Conservation (phyloP, 2,329 filamentous ascomycete genomes). For the Triangularia verruculosa region DNA sequence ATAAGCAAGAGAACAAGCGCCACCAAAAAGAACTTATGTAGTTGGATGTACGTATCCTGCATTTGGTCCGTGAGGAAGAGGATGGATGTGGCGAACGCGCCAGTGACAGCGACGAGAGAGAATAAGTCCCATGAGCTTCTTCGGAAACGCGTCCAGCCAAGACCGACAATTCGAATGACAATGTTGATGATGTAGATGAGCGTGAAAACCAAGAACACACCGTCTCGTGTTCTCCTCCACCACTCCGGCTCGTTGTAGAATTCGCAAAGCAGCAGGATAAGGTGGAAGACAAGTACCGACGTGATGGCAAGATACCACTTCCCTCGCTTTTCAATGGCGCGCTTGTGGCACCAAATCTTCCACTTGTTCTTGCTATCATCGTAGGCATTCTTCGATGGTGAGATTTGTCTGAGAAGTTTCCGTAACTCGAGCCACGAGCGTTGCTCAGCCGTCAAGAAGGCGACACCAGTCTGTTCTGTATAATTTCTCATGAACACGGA, state of each 20-base stretch:
- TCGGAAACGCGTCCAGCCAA: slow-evolving; percentile 89
- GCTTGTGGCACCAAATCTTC: slow-evolving; percentile 92
- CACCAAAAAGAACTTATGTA: slow-evolving; percentile 94
- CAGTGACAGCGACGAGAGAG: slow-evolving; percentile 74
- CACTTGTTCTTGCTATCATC: slow-evolving; percentile 72
- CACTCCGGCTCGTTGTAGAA: slow-evolving; percentile 70
- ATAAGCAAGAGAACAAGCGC: slow-evolving; percentile 87
- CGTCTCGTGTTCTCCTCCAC: slow-evolving; percentile 71
- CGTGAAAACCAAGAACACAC: slow-evolving; percentile 77
- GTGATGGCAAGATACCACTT: slow-evolving; percentile 87
- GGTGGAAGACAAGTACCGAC: slow-evolving; percentile 72
- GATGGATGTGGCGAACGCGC: slow-evolving; percentile 78
- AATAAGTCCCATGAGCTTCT: slow-evolving; percentile 95
- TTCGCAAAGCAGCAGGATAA: slow-evolving; percentile 79
- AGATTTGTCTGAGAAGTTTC: slow-evolving; percentile 88
- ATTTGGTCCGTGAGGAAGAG: slow-evolving; percentile 63
- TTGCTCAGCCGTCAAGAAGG: slow-evolving; percentile 92
- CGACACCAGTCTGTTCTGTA: slow-evolving; percentile 96
- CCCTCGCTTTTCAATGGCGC: slow-evolving; percentile 90
- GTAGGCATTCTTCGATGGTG: slow-evolving; percentile 88
- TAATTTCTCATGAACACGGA: slow-evolving; percentile 99
- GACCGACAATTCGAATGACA: slow-evolving; percentile 75
- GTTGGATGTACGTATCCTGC: slow-evolving; percentile 65
- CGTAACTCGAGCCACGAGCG: slow-evolving; percentile 94
- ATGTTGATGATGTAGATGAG: slow-evolving; percentile 82